phyloP scores from a whole-genome alignment of 352 stramenopile species.

The Phytophthora quininea region DNA sequence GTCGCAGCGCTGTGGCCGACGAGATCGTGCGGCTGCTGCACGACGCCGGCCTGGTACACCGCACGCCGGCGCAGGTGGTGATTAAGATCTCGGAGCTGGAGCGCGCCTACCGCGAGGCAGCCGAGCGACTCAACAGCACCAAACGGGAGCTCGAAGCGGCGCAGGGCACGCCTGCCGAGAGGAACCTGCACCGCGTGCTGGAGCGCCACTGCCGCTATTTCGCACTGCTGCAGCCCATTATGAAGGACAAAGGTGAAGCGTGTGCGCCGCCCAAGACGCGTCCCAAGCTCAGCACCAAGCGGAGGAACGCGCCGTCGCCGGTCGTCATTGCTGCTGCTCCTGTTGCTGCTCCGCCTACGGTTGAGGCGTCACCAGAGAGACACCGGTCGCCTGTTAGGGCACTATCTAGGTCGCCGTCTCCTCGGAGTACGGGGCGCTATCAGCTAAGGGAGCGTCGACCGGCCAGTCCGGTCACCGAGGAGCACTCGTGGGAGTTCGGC shows the following conservation, averaged over 20 bases:
- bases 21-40: conserved; percentile 41
- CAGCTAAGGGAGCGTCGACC: conserved; percentile 17
- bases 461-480: conserved; percentile 9
- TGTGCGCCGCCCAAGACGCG: conserved; percentile 25
- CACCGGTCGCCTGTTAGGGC: conserved; percentile 5
- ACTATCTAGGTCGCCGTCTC: conserved; percentile 15
- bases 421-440: conserved; percentile 15
- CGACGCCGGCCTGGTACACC: conserved; percentile 31
- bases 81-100: conserved; percentile 44
- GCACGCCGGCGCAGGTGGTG: conserved; percentile 26
- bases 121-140: conserved; percentile 27
- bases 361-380: not conserved
- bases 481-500: conserved; percentile 27
- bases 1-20: conserved; percentile 14
- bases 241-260: conserved; percentile 23
- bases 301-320: conserved; percentile 14
- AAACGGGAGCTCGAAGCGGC: conserved; percentile 25
- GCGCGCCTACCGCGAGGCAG: conserved; percentile 35
- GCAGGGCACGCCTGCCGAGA: conserved; percentile 28
- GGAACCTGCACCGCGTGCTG: conserved; percentile 29
- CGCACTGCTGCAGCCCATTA: conserved; percentile 38
- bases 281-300: conserved; percentile 33
- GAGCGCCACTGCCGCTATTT: conserved; percentile 42
- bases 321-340: not conserved
- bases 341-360: conserved; percentile 4